These are phyloP conservation scores for Arthrobotrys entomopaga DNA, from an alignment of 2,329 filamentous ascomycete species.

Conservation along the genomic window DNA sequence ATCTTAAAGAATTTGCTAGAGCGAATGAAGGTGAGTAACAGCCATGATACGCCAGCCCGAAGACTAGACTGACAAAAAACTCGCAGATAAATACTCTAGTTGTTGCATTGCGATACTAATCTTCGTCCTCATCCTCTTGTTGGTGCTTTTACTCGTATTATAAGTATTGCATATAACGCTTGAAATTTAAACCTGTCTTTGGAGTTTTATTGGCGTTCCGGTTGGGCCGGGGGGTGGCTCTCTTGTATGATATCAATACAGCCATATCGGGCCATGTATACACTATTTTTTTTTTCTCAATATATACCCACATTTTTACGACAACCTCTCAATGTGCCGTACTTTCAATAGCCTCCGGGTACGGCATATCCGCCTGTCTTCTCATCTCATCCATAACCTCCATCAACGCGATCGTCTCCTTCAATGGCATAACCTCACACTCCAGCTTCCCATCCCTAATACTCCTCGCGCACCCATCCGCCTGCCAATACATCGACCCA, in stretches of 20 bases:
- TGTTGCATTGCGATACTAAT: slow-evolving; percentile 93
- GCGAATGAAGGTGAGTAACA: slow-evolving; percentile 83
- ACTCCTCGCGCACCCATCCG: slow-evolving; percentile 79
- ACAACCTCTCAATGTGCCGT: slow-evolving; percentile 63
- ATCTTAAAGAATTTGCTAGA: slow-evolving; percentile 83
- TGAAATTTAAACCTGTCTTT: slow-evolving; percentile 5
- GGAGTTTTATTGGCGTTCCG: slow-evolving; percentile 47
- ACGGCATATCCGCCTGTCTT: slow-evolving; percentile 71
- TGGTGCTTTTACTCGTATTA: slow-evolving; percentile 78
- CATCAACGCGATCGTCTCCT: slow-evolving; percentile 87
- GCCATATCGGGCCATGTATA: background rate
- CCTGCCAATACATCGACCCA: slow-evolving; percentile 90
- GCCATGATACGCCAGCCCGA: slow-evolving; percentile 33
- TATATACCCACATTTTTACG: background rate
- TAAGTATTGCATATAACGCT: slow-evolving; percentile 60
- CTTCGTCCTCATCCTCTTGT: slow-evolving; percentile 83
- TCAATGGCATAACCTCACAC: slow-evolving; percentile 75
- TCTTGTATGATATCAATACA: slow-evolving; percentile 3
- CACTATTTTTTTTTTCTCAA: background rate
- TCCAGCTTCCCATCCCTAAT: slow-evolving; percentile 80
- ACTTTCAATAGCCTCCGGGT: slow-evolving; percentile 73
- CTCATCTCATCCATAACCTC: slow-evolving; percentile 78
- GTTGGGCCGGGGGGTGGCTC: background rate
- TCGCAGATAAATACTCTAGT: slow-evolving; percentile 54
- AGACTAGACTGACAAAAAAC: background rate